Evolutionary conservation across 345 rosid genomes (phyloP), one percentile per base, ranked within the genome.

Genomic region (Salix koriyanagi): DNA sequence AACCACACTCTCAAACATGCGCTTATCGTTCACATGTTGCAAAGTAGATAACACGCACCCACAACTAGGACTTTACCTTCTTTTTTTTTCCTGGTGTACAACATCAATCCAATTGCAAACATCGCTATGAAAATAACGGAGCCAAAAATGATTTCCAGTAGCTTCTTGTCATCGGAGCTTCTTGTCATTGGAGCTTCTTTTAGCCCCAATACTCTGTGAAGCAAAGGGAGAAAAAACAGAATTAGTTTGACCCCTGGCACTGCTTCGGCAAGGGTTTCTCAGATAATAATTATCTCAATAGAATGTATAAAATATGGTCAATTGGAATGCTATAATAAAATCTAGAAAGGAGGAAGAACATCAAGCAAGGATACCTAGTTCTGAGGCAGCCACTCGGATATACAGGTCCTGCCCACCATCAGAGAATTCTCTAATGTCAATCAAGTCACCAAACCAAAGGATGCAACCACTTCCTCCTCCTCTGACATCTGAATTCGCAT

Each of bases 371-470:
- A 28, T 68, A 39, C 50, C 50, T 39, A 12, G 8, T 23, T 42
- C 71, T 19, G 71, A 68, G 6, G 52, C 52, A 68, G 71, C 71
- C 71, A 42, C 7, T 13, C 52, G 15, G 0, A 65, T 19, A 30
- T 74, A 74, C n/a, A 69, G 54, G 58, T 69, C 72, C 26, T 69
- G 72, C n/a, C 34, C 72, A 28, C 72, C 72, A 4, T 10, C 56
- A n/a, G 19, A 9, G 28, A 42, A 46, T 46, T 46, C 36, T 65
- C 56, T 41, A 19, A 69, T 69, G 34, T 69, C 72, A 44, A 44
- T 42, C 58, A 69, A 26, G 2, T 13, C 72, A 1, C 9, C 25
- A 19, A 44, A 46, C 72, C 72, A 44, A 42, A 42, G 60, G 34
- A 69, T n/a, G 72, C 72, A 69, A 8, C 72, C 72, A 69, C 34